A percentile compares a stretch with the other conserved stretches of the same genome.
Conservation (phyloP, 768 basidiomycete genomes). For the Rhodotorula babjevae region DNA sequence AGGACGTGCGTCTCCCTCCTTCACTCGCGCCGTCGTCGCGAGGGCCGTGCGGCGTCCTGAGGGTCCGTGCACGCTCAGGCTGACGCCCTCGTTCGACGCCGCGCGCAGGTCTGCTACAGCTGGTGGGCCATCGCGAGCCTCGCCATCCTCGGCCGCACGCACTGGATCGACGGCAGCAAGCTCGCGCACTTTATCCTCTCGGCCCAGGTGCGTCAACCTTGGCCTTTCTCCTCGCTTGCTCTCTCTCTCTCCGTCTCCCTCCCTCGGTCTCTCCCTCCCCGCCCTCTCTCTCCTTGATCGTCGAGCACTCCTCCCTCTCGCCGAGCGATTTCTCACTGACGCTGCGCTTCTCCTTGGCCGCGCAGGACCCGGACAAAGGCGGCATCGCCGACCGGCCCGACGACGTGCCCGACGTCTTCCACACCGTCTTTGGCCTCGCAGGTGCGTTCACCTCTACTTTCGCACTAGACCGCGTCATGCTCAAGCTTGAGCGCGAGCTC, state of each 20-base stretch:
- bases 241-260: neutral
- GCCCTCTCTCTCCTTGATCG: too few relatives aligned
- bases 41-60: too few relatives aligned
- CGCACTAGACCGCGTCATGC: too few relatives aligned
- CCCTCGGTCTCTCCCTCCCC: neutral
- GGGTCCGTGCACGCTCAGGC: too few relatives aligned
- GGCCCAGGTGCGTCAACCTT: conserved; percentile 60
- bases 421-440: conserved; percentile 86
- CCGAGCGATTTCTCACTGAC: too few relatives aligned
- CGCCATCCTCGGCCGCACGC: conserved; percentile 71
- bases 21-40: neutral
- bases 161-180: conserved; percentile 82
- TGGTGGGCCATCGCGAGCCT: conserved; percentile 91
- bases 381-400: conserved; percentile 92
- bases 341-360: too few relatives aligned
- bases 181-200: conserved; percentile 76
- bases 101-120: conserved; percentile 81
- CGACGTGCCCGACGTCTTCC: conserved; percentile 95
- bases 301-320: too few relatives aligned
- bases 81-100: too few relatives aligned
- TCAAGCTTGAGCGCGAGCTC: too few relatives aligned
- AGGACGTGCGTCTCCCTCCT: conserved; percentile 63
- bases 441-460: too few relatives aligned
- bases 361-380: conserved; percentile 77
- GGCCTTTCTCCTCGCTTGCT: neutral